Percentiles rank a stretch among this genome's conserved stretches.
Conservation (phyloP, 208 protist genomes). For the Strigomonas oncopelti region DNA sequence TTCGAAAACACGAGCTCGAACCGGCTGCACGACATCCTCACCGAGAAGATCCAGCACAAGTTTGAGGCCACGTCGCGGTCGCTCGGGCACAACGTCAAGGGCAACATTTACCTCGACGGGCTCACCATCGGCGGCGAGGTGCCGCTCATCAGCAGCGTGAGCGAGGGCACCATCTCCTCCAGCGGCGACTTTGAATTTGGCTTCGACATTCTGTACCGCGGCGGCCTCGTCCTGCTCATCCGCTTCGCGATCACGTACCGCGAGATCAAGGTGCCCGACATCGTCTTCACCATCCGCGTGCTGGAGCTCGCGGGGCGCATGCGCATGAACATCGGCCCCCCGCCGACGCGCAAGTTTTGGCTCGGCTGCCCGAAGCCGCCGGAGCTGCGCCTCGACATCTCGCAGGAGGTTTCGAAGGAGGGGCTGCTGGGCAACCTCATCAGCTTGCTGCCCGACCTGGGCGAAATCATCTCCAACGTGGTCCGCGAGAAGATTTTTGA, state of each 20-base stretch:
- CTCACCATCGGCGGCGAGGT: constrained; percentile 76
- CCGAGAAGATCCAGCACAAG: constrained; percentile 63
- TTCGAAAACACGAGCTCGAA: constrained; percentile 76
- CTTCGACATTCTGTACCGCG: constrained; percentile 84
- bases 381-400: constrained; percentile 70
- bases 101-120: constrained; percentile 59
- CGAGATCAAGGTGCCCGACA: constrained; percentile 58
- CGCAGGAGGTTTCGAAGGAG: constrained; percentile 73
- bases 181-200: constrained; percentile 76
- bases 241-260: constrained; percentile 67
- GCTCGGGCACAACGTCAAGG: constrained; percentile 55
- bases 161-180: constrained; percentile 38
- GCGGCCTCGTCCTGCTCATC: constrained; percentile 63
- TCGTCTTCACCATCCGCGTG: constrained; percentile 72
- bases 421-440: constrained; percentile 63
- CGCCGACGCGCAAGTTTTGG: constrained; percentile 77
- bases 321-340: constrained; percentile 64
- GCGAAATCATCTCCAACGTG: constrained; percentile 54
- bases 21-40: constrained; percentile 55
- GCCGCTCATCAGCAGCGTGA: constrained; percentile 66
- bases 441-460: constrained; percentile 74
- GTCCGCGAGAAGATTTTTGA: constrained; percentile 72
- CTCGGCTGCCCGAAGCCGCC: constrained; percentile 49
- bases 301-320: constrained; percentile 74
- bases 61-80: constrained; percentile 52